Evolutionary conservation across 2,329 filamentous ascomycete species (phyloP).

Genomic region (Chaetomium sp.): DNA sequence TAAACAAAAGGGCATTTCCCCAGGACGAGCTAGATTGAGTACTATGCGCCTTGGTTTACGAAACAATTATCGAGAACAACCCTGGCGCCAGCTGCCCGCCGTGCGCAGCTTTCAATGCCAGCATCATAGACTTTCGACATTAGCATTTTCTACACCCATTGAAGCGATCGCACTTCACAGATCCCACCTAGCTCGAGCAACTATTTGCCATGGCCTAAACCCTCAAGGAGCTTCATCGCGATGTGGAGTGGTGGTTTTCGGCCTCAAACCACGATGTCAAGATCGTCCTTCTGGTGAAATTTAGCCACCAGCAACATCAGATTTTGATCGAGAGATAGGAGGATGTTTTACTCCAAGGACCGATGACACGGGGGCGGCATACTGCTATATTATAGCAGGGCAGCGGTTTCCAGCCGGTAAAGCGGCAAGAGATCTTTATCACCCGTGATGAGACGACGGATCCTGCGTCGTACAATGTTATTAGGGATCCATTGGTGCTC

Average conservation of each 20-base stretch:
- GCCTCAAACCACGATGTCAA: conserved; percentile 17
- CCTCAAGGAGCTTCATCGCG: background rate
- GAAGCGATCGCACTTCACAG: too few relatives aligned
- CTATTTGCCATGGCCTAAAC: background rate
- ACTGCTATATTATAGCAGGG: background rate
- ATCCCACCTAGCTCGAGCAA: too few relatives aligned
- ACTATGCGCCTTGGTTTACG: too few relatives aligned
- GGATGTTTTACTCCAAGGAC: conserved; percentile 15
- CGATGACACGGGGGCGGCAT: too few relatives aligned
- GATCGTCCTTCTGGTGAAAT: conserved; percentile 18
- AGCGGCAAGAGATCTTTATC: conserved; percentile 13
- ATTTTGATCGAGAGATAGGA: conserved; percentile 17
- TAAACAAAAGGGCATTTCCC: too few relatives aligned
- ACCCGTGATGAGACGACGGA: conserved; percentile 7
- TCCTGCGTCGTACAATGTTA: conserved; percentile 13
- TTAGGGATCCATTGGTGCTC: conserved; percentile 8
- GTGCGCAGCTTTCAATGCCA: too few relatives aligned
- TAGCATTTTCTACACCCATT: too few relatives aligned
- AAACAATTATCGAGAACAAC: too few relatives aligned
- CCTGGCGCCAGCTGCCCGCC: too few relatives aligned
- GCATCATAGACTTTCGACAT: too few relatives aligned
- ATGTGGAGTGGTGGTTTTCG: conserved; percentile 12
- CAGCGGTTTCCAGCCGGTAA: conserved; percentile 8
- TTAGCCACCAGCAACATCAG: background rate
- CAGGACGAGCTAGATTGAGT: too few relatives aligned